These are phyloP conservation scores for Candida ficus DNA, from an alignment of 805 yeast species.

Conservation along the genomic window DNA sequence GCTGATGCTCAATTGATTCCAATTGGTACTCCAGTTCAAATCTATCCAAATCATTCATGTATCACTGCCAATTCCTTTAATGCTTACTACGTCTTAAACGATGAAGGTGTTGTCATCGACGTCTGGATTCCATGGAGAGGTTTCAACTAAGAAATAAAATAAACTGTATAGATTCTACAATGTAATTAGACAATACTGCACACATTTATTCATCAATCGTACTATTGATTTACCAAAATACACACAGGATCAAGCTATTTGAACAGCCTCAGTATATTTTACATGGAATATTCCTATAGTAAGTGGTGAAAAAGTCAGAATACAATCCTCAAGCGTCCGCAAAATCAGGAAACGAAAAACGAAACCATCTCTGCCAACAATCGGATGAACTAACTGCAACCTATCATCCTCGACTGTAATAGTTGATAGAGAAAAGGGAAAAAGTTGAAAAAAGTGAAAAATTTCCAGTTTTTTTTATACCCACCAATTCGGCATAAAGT, in stretches of 20 bases:
- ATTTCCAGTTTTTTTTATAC: slow-evolving; percentile 1
- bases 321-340: slow-evolving; percentile 51
- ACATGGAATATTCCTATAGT: slow-evolving; percentile 36
- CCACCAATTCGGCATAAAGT: not conserved
- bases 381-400: slow-evolving; percentile 31
- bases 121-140: slow-evolving; percentile 64
- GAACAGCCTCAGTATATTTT: slow-evolving; percentile 30
- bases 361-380: slow-evolving; percentile 20
- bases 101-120: slow-evolving; percentile 45
- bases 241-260: no score
- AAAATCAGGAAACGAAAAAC: slow-evolving; percentile 11
- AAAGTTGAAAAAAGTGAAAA: not conserved
- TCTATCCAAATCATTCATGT: slow-evolving; percentile 70
- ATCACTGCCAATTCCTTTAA: slow-evolving; percentile 57
- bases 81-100: slow-evolving; percentile 51
- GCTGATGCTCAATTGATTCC: slow-evolving; percentile 35
- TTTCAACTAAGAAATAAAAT: no score
- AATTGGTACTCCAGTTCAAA: slow-evolving; percentile 46
- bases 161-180: slow-evolving; percentile 19
- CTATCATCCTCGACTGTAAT: slow-evolving; percentile 55
- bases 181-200: not conserved
- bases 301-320: slow-evolving; percentile 47
- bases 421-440: slow-evolving; percentile 40
- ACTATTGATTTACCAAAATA: no score
- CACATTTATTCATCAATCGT: slow-evolving; percentile 7